Conservation (phyloP, 257 asterid species). For the Mitragyna speciosa region DNA sequence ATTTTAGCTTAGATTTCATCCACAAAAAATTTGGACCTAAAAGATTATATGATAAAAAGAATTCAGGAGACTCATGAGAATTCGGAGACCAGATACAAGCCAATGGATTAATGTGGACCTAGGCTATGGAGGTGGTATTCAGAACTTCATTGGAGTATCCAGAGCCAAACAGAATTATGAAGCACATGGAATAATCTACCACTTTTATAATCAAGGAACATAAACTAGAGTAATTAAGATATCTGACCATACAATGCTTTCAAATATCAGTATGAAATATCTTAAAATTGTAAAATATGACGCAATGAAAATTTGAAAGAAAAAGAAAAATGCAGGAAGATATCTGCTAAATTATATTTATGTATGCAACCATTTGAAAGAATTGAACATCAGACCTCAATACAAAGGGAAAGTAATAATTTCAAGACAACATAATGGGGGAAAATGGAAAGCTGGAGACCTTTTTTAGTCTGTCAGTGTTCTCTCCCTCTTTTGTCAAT, state of each 20-base stretch:
- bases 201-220: not conserved
- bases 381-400: not conserved
- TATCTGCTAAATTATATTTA: not conserved
- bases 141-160: not conserved
- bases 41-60: not conserved
- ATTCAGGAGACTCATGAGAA: not conserved
- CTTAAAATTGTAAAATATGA: not conserved
- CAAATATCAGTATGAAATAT: not conserved
- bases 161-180: not conserved
- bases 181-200: not conserved
- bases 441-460: not conserved
- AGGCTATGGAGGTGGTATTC: not conserved
- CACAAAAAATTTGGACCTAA: not conserved
- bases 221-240: not conserved
- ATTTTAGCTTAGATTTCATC: not conserved
- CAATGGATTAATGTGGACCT: no score
- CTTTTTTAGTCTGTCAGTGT: not conserved
- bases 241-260: not conserved
- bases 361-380: not conserved
- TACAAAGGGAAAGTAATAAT: not conserved
- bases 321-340: not conserved
- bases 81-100: not conserved
- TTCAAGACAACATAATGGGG: not conserved
- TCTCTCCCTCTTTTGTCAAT: not conserved
- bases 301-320: not conserved